Percentiles rank a stretch among this genome's conserved stretches.
Evolutionary conservation across 2,329 filamentous ascomycete genomes (phyloP).

Genomic region (Nectriaceae sp.): DNA sequence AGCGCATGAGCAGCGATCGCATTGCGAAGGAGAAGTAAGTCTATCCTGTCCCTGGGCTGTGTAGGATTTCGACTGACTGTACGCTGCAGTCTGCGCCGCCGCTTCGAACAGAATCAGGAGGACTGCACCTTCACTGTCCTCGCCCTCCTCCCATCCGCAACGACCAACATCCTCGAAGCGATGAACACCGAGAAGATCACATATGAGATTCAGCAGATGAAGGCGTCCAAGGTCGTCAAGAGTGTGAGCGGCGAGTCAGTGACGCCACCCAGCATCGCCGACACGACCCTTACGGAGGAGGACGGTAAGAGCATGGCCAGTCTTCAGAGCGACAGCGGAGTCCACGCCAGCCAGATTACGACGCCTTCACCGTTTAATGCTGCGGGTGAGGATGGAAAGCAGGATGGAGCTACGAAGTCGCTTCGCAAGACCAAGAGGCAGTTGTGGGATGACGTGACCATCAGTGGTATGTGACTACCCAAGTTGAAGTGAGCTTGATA

Average conservation of each 20-base stretch:
- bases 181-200: conserved; percentile 92
- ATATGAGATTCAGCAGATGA: conserved; percentile 92
- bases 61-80: background rate
- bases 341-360: conserved; percentile 78
- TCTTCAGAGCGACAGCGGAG: conserved; percentile 77
- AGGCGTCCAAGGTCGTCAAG: conserved; percentile 65
- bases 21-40: conserved; percentile 94
- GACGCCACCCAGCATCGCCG: conserved; percentile 60
- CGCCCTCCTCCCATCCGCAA: conserved; percentile 89
- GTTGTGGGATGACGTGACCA: conserved; percentile 96
- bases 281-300: conserved; percentile 79
- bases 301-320: conserved; percentile 77
- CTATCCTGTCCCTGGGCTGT: background rate
- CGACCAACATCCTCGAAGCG: conserved; percentile 82
- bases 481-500: background rate
- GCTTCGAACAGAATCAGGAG: conserved; percentile 98
- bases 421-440: conserved; percentile 79
- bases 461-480: conserved; percentile 68
- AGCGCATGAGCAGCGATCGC: conserved; percentile 94
- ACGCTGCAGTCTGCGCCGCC: conserved; percentile 75
- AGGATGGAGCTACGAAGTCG: conserved; percentile 48
- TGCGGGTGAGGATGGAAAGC: conserved; percentile 35
- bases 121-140: conserved; percentile 98
- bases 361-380: conserved; percentile 53
- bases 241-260: conserved; percentile 57